Base-by-base conservation (phyloP, 148 eudicot species). In the Spergularia marina region DNA sequence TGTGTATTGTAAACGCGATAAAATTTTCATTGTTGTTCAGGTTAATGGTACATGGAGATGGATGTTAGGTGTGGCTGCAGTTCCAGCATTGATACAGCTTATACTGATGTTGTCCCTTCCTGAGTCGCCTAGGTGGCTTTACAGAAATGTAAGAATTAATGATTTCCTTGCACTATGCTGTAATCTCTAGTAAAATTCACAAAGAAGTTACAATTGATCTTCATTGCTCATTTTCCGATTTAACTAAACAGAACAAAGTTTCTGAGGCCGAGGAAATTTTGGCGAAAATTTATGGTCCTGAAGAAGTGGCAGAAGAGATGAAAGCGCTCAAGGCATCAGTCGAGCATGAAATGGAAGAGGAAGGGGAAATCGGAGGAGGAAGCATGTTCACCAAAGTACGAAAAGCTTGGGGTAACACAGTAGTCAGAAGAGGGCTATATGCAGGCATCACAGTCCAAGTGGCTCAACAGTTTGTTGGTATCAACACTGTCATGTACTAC, bases 381-480 rank as follows among this genome's bases (percentile, higher is more conserved):
- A 77, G 68, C 64, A 73, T 86, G 13, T 0, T 86, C 10, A 74
- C 87, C 20, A 87, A 86, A 79, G 41, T 91, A 9, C 84, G 81
- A 71, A 80, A 78, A 54, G 91, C 93, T 15, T 87, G 85, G 83
- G 84, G 87, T 39, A 91, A 87, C 74, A 68, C 67, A 20, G 82
- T 89, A 11, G 84, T 94, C 18, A 81, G 97, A 36, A 87, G 98
- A 58, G 97, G 94, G 14, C 83, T 94, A 14, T 89, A 88, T 47
- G 94, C 97, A 0, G 98, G 98, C 5, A 80, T 94, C 34, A 91
- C 97, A 0, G 98, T 91, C 21, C 97, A 92, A 83, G 94, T 92
- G 59, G 92, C 94, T 55, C 94, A 90, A 72, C 92, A 92, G 74
- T 90, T 91, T 72, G 92, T 90, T 58, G 92, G 94, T 20, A 91